phyloP scores from a whole-genome alignment of 345 rosid species.

The Heritiera littoralis region DNA sequence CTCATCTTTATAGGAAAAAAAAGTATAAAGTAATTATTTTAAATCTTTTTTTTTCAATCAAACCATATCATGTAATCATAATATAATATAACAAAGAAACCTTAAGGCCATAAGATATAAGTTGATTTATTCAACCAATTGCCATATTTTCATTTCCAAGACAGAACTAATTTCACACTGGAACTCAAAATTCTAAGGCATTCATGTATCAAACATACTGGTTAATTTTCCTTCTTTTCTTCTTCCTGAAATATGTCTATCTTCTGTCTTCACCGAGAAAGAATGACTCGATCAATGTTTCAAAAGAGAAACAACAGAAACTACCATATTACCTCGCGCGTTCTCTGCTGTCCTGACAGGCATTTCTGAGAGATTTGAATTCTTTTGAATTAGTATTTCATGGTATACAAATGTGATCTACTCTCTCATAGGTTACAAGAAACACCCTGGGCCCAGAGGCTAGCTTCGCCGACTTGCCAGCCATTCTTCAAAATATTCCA shows the following conservation, averaged over 20 bases:
- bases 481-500: neutral
- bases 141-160: neutral
- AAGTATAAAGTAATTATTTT: no score
- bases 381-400: constrained; percentile 14
- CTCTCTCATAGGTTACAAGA: constrained; percentile 27
- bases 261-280: constrained; percentile 18
- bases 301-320: neutral
- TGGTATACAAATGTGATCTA: constrained; percentile 26
- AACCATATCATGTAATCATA: no score
- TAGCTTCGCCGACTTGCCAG: constrained; percentile 8
- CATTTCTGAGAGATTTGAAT: neutral
- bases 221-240: constrained; percentile 23
- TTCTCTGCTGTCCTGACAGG: neutral
- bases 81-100: no score
- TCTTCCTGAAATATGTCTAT: constrained; percentile 13
- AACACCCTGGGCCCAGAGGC: neutral
- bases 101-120: no score
- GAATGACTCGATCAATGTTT: constrained; percentile 23
- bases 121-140: neutral
- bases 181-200: neutral
- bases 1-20: no score
- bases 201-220: neutral
- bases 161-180: neutral
- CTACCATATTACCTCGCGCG: neutral
- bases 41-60: no score